Evolutionary conservation across 805 yeast species (phyloP).

Genomic region (Candida montana): DNA sequence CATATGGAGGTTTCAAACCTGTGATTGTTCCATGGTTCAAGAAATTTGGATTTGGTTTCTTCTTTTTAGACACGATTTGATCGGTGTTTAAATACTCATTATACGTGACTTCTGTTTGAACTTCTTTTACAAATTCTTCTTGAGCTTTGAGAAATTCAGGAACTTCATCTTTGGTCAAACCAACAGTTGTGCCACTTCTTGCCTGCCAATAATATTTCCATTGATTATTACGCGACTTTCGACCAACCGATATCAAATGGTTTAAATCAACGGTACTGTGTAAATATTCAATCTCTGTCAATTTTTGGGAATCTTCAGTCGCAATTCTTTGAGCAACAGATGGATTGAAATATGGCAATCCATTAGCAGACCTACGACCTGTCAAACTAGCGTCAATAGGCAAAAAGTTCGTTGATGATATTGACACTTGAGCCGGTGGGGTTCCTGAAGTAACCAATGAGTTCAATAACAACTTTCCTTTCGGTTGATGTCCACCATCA

Average conservation of each 20-base stretch:
- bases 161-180: conserved; percentile 23
- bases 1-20: conserved; percentile 41
- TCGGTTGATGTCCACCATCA: conserved; percentile 6
- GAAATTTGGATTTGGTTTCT: conserved; percentile 45
- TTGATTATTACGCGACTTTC: conserved; percentile 37
- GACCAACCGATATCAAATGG: conserved; percentile 36
- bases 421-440: conserved; percentile 4
- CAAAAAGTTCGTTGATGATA: conserved; percentile 23
- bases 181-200: conserved; percentile 36
- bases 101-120: conserved; percentile 26
- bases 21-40: conserved; percentile 40
- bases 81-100: conserved; percentile 37
- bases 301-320: conserved; percentile 29
- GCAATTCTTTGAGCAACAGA: conserved; percentile 25
- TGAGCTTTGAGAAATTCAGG: conserved; percentile 25
- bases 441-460: conserved; percentile 10
- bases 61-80: conserved; percentile 38
- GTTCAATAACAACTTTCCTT: conserved; percentile 14
- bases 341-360: conserved; percentile 38
- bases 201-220: conserved; percentile 46
- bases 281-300: conserved; percentile 42
- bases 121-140: conserved; percentile 27
- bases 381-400: conserved; percentile 15
- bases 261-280: conserved; percentile 46
- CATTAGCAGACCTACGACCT: conserved; percentile 29